Percentiles rank a stretch among this genome's conserved stretches.
Evolutionary conservation across 2,329 filamentous ascomycete genomes (phyloP).

Genomic region (Fusarium abutilonis): DNA sequence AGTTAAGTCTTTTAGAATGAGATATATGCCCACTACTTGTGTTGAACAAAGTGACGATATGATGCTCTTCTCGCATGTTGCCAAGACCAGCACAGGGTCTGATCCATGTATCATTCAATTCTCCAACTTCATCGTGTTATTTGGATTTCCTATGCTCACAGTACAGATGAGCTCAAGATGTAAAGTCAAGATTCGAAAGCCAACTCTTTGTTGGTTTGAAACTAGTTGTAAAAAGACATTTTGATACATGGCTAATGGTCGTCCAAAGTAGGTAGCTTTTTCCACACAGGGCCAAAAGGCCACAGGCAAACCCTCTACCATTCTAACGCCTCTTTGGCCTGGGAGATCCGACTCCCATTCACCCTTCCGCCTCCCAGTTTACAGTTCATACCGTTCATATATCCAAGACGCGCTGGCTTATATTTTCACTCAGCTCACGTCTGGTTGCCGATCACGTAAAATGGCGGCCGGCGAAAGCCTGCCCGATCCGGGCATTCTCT

Average conservation of each 20-base stretch:
- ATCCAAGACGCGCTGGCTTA: slow-evolving; percentile 40
- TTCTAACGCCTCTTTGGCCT: slow-evolving; percentile 45
- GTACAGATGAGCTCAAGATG: not conserved
- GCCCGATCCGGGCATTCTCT: slow-evolving; percentile 41
- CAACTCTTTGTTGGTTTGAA: slow-evolving; percentile 39
- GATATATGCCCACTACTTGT: not conserved
- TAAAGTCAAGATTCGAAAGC: slow-evolving; percentile 29
- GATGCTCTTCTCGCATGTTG: too few species aligned
- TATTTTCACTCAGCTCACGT: slow-evolving; percentile 36
- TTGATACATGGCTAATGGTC: slow-evolving; percentile 47
- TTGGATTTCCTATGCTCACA: not conserved
- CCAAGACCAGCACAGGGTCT: too few species aligned
- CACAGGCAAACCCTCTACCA: slow-evolving; percentile 43
- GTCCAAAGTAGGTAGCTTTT: slow-evolving; percentile 42
- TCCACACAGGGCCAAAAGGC: slow-evolving; percentile 43
- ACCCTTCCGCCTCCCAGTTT: slow-evolving; percentile 28
- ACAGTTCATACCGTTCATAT: slow-evolving; percentile 44
- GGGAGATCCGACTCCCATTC: slow-evolving; percentile 31
- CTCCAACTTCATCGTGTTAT: not conserved
- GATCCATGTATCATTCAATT: too few species aligned
- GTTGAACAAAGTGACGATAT: not conserved
- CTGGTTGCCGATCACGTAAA: slow-evolving; percentile 47
- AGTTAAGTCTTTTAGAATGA: not conserved
- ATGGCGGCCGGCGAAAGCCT: slow-evolving; percentile 18
- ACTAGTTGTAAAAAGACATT: slow-evolving; percentile 39